Base-by-base conservation (phyloP, 176 grass and related monocot genomes). In the Cenchrus purpureus region DNA sequence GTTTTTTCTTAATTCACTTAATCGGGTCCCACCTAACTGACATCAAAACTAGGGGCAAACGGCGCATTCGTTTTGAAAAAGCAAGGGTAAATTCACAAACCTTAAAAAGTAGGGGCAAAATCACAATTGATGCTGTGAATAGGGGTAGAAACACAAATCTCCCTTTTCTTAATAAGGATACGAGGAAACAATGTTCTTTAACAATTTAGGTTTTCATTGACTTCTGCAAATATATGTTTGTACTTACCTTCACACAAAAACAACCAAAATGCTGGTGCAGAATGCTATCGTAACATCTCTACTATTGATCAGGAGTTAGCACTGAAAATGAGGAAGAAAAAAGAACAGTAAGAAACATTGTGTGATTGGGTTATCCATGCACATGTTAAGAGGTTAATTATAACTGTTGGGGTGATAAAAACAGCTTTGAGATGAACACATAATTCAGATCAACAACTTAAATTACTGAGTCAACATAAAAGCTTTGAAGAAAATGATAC, bases 281-380 rank as follows among this genome's bases (percentile, higher is more conserved):
- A 52, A 65, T 60, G 22, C 19, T 87, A n/a, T 70, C 9, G 10
- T n/a, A 68, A 48, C 76, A 87, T 63, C 53, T 80, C 70, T 73
- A 55, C 69, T 87, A 81, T 84, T 86, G 65, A 32, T 81, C 79
- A 70, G 85, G 76, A 84, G 89, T 87, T 37, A 91, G 81, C 80
- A 84, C 89, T 91, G 85, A 32, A 68, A 17, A 60, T 31, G 13
- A 22, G 44, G 1, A 2, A 70, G 17, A 82, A 20, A 37, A 76
- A 85, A 70, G 6, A 82, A 65, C 11, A 29, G 77, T 81, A 81
- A 88, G 74, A 55, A 85, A 70, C 11, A 55, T 70, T 70, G 29
- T 69, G n/a, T 64, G 55, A 83, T 48, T 68, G 54, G 14, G 29
- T 65, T 16, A 70, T 54, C 32, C 5, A 12, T 19, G 25, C 46